Base-by-base conservation (phyloP, 768 basidiomycete genomes). In the Udeniomyces megalosporus region DNA sequence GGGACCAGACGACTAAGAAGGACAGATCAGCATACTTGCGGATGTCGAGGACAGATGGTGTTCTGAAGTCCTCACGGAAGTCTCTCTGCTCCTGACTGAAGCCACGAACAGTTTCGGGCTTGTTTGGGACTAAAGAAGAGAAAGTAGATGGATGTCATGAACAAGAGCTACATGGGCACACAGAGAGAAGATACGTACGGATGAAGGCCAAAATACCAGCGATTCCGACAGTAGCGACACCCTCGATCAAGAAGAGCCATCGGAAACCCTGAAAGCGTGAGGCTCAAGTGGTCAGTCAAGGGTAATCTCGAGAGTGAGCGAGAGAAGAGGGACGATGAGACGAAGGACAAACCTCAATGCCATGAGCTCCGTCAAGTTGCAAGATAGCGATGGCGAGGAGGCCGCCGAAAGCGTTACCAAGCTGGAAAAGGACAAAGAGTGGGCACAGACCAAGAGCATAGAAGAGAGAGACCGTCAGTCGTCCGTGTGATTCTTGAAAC, bases 71-170 rank as follows among this genome's bases (percentile, higher is more conserved):
- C n/a, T n/a, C n/a, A n/a, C n/a, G 67, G 45, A 60, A 64, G 22
- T 69, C 68, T 46, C 55, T 66, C 65, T 72, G 67, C 15, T 61
- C 56, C 24, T 57, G 62, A 34, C 62, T 69, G 35, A 93, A 75
- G 31, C 83, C 80, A 4, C 86, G 84, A 68, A 89, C 84, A 46
- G 89, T 81, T 50, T 79, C 72, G 1, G 90, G 89, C 70, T 90
- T 88, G 74, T 90, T 61, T 29, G 60, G 60, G 34, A 72, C n/a
- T n/a, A n/a, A n/a, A n/a, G n/a, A n/a, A n/a, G n/a, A n/a, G n/a
- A n/a, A n/a, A n/a, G n/a, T n/a, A n/a, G n/a, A n/a, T n/a, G n/a
- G n/a, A n/a, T n/a, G n/a, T n/a, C n/a, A n/a, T n/a, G n/a, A n/a
- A n/a, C n/a, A n/a, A n/a, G n/a, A n/a, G n/a, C n/a, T n/a, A n/a